Conservation (phyloP, 495 filamentous ascomycete species). For the Penicillium atrosanguineum region DNA sequence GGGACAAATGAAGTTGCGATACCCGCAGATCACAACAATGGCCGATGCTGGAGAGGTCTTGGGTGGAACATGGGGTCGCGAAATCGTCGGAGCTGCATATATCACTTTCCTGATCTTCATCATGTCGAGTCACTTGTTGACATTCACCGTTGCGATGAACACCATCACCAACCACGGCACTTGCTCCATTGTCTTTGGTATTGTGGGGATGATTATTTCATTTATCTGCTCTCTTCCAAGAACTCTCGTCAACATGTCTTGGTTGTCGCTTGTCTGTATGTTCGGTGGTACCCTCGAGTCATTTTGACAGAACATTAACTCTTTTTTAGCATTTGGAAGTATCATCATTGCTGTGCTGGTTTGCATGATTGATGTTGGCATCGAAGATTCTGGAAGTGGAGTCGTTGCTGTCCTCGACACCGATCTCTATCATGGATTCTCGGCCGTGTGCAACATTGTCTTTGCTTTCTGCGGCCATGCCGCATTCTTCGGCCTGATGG, state of each 20-base stretch:
- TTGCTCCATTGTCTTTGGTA: constrained; percentile 69
- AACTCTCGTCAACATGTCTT: constrained; percentile 60
- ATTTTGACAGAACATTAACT: constrained; percentile 19
- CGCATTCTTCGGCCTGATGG: constrained; percentile 73
- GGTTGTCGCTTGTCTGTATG: constrained; percentile 63
- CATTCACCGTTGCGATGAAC: constrained; percentile 73
- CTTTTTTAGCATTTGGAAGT: constrained; percentile 56
- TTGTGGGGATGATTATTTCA: constrained; percentile 63
- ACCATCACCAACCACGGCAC: constrained; percentile 61
- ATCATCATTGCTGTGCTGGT: constrained; percentile 68
- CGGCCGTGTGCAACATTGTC: constrained; percentile 46
- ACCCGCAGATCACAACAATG: constrained; percentile 70
- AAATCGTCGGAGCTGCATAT: constrained; percentile 61
- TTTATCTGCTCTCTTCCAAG: constrained; percentile 65
- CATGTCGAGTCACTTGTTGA: constrained; percentile 74
- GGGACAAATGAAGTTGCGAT: constrained; percentile 71
- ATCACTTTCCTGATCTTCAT: constrained; percentile 71
- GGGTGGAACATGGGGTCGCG: constrained; percentile 59
- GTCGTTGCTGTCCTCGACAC: constrained; percentile 31
- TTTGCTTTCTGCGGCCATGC: constrained; percentile 59
- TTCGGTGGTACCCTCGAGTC: background rate
- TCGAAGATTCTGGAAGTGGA: constrained; percentile 32
- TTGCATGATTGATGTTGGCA: constrained; percentile 65
- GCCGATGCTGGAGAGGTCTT: constrained; percentile 69
- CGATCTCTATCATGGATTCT: constrained; percentile 37